Base-by-base conservation (phyloP, 257 asterid genomes). In the Ligustrum vulgare region DNA sequence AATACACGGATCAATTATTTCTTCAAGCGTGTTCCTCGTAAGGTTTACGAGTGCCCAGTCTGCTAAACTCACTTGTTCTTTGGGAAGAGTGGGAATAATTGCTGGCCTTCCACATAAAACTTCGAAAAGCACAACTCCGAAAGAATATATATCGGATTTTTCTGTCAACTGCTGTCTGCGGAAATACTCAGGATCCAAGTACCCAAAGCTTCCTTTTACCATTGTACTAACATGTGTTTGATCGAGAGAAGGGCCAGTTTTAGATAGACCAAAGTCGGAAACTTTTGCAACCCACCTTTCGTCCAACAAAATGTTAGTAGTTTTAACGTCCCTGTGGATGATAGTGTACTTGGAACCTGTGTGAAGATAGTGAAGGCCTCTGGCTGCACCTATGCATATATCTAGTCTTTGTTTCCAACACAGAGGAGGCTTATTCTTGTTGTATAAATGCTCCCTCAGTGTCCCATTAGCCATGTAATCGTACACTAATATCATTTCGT, bases 381-480 rank as follows among this genome's bases (percentile, higher is more conserved):
- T 81, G 0, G 97, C 86, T 9, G 97, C 88, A 41, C 97, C 97
- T 23, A 92, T 84, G 88, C 93, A 89, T 4, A 92, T 92, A 7
- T 87, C 89, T 35, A 92, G 54, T 37, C 97, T 83, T 47, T 86
- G 91, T 37, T 41, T 80, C 98, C 98, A 93, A 5, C 80, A 69
- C 35, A 93, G 70, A 2, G 80, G 73, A 3, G 84, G 72, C 20
- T 65, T 70, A 2, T 69, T 37, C 69, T 35, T 64, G 22, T 84
- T 76, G 76, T 88, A 87, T 0, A 91, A 87, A 85, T 93, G 97
- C 58, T 89, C 94, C n/a, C 94, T 80, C 67, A 93, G 62, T 0
- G 97, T 89, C 77, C 98, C 97, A 20, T 91, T 87, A 1, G 87
- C 94, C 97, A 93, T 93, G 23, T 91, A 91, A 20, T 91, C 98